A percentile compares a stretch with the other conserved stretches of the same genome.
phyloP scores from a whole-genome alignment of 1,284 basidiomycete species.

The Ustilago shanxiensis region DNA sequence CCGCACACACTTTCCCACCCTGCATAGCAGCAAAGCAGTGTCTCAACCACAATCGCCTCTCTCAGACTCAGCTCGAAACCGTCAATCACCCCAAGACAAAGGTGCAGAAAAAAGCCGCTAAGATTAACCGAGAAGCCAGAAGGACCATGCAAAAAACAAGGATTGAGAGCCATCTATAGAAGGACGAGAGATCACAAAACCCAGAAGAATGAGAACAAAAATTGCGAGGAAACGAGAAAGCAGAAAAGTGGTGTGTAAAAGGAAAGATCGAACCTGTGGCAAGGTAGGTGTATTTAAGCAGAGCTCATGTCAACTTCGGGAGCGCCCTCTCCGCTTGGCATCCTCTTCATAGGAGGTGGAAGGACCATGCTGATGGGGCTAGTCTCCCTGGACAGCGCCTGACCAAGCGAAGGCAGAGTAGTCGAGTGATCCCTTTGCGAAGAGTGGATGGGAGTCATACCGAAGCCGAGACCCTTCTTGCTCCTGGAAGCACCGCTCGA shows the following conservation, averaged over 20 bases:
- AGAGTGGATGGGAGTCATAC: conserved; percentile 55
- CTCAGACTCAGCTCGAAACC: background rate
- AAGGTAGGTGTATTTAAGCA: conserved; percentile 10
- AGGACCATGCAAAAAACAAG: background rate
- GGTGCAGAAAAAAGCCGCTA: background rate
- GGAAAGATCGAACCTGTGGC: background rate
- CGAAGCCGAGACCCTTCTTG: conserved; percentile 37
- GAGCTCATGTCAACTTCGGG: conserved; percentile 48
- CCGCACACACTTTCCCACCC: too few relatives aligned
- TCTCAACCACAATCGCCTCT: background rate
- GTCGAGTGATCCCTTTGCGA: conserved; percentile 35
- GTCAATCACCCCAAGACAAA: background rate
- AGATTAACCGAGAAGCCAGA: conserved; percentile 5
- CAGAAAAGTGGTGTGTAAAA: conserved; percentile 9
- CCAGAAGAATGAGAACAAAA: background rate
- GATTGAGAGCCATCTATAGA: conserved; percentile 3
- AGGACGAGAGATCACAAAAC: background rate
- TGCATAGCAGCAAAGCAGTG: background rate
- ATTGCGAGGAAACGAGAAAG: background rate
- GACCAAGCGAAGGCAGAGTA: conserved; percentile 41
- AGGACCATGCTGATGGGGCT: conserved; percentile 50
- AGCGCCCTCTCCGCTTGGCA: conserved; percentile 25
- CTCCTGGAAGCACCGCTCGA: conserved; percentile 15
- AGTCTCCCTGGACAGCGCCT: conserved; percentile 44
- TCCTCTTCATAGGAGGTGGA: conserved; percentile 47